phyloP scores from a whole-genome alignment of 495 filamentous ascomycete genomes.

The Podospora pseudopauciseta region DNA sequence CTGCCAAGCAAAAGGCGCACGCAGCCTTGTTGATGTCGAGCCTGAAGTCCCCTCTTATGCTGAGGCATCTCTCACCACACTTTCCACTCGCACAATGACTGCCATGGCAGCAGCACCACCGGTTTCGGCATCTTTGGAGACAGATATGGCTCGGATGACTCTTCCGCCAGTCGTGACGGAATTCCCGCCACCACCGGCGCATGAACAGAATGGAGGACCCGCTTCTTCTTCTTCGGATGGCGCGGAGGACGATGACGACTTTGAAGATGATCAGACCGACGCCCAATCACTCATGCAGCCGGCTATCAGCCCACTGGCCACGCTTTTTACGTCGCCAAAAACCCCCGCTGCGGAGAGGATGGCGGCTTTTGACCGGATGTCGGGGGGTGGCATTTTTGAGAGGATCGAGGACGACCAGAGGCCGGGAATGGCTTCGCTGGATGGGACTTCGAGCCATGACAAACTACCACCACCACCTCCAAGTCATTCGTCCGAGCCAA shows the following conservation, averaged over 20 bases:
- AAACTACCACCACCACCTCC: background rate
- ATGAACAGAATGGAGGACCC: constrained; percentile 7
- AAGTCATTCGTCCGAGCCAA: background rate
- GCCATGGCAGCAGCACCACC: background rate
- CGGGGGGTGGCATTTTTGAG: constrained; percentile 55
- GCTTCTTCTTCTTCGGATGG: constrained; percentile 32
- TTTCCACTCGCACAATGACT: constrained; percentile 1
- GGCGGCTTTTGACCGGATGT: constrained; percentile 58
- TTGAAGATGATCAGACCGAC: constrained; percentile 51
- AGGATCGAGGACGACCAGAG: constrained; percentile 18
- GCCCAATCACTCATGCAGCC: constrained; percentile 67
- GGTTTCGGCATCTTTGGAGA: background rate
- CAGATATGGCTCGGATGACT: constrained; percentile 1
- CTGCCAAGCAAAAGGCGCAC: constrained; percentile 4
- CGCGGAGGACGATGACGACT: constrained; percentile 26
- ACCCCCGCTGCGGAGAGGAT: constrained; percentile 75
- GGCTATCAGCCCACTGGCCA: constrained; percentile 70
- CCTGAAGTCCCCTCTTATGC: background rate
- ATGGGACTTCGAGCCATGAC: background rate
- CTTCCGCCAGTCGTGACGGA: background rate
- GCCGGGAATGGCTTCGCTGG: background rate
- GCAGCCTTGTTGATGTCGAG: constrained; percentile 11
- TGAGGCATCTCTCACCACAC: background rate
- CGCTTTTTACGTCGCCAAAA: constrained; percentile 62
- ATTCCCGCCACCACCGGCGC: background rate